These are phyloP conservation scores for Vigna trinervia DNA, from an alignment of 306 rosid species.

Conservation along the genomic window DNA sequence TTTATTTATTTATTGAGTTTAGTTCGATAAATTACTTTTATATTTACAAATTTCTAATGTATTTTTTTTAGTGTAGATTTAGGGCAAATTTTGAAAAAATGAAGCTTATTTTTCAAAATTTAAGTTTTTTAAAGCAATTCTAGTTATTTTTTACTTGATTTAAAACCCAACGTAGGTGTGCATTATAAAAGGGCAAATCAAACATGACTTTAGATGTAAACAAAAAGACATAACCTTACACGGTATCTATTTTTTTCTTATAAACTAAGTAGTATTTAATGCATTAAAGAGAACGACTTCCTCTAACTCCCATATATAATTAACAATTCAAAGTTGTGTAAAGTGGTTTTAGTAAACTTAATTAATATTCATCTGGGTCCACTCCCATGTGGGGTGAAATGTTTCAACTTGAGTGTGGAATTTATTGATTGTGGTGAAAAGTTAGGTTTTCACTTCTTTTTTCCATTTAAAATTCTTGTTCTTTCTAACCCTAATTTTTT, in stretches of 20 bases:
- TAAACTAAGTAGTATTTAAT: background rate
- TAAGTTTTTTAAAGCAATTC: no score
- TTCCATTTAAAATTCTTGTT: background rate
- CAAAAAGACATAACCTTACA: background rate
- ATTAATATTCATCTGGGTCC: slow-evolving; percentile 9
- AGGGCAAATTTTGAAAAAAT: background rate
- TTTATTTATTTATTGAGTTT: background rate
- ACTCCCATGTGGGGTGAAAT: slow-evolving; percentile 3
- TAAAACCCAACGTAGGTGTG: background rate
- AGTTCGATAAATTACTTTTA: background rate
- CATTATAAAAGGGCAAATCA: background rate
- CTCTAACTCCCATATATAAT: background rate
- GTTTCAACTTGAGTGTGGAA: background rate
- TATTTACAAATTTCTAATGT: background rate
- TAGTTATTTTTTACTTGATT: background rate
- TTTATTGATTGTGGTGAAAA: slow-evolving; percentile 19
- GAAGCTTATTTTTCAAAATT: no score
- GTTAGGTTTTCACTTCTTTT: background rate
- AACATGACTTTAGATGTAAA: background rate
- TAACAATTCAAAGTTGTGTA: background rate
- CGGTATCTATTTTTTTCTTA: background rate
- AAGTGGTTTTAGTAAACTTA: slow-evolving; percentile 11
- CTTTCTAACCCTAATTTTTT: background rate
- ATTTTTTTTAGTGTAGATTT: background rate
- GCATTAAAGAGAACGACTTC: background rate